Evolutionary conservation across 257 asterid genomes (phyloP), one percentile per base, ranked within the genome.

Genomic region (Coffea canephora): DNA sequence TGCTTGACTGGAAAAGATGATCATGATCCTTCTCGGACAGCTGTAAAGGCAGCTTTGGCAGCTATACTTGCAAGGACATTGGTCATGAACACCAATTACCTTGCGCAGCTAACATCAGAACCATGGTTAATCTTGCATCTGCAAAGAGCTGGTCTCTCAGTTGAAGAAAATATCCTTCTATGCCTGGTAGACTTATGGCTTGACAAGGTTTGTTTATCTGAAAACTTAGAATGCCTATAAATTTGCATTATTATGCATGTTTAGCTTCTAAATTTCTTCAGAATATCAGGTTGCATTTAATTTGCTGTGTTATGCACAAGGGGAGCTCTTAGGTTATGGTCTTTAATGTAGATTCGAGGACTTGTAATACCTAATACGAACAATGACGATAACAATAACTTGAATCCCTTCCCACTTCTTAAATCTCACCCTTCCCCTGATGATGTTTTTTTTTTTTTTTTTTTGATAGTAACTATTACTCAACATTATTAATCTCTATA

Each of bases 121-220:
- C 92, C 93, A 55, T 86, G 92, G 73, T 83, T 92, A 66, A 76
- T 88, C 82, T 87, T 87, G 77, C 92, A 85, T 83, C 91, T 92
- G 78, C 97, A 94, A 80, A 89, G 89, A 73, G 85, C 88, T 85
- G 96, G 97, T 69, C 87, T 91, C 87, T 91, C 97, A 62, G 85
- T 75, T 78, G 97, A 96, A 73, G 98, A 92, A 80, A 91, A 86
- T 80, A 84, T 94, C 84, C 97, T 96, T 78, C 96, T 96, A 85
- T 90, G 97, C 91, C 91, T 96, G 67, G 96, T 91, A 64, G 97
- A 96, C 79, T 87, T 92, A 65, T 96, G 99, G 99, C 96, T 94
- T 72, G 99, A 96, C 86, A 92, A 91, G 98, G 99, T 92, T 70
- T 83, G 91, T 64, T 62, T 69, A 25, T 70, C 23, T 66, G 34